These are phyloP conservation scores for Wickerhamomyces bisporus DNA, from an alignment of 805 yeast species.

Conservation along the genomic window DNA sequence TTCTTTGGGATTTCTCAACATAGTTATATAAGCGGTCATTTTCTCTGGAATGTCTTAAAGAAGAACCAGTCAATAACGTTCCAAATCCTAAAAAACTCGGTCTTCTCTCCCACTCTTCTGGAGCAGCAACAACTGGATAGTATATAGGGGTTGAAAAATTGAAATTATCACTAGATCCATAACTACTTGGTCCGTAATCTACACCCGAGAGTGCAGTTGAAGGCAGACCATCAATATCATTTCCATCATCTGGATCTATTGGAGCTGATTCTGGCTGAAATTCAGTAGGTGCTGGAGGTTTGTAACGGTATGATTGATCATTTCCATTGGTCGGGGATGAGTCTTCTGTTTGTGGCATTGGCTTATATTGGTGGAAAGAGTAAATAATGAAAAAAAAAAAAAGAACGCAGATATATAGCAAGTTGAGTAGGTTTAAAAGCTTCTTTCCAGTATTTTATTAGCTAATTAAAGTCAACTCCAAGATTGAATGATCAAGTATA, in stretches of 20 bases:
- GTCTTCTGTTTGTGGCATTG: no score
- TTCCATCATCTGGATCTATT: not conserved
- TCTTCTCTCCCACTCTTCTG: conserved; percentile 9
- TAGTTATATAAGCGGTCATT: conserved; percentile 18
- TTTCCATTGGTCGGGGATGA: not conserved
- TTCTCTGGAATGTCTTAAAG: conserved; percentile 16
- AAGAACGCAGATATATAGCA: no score
- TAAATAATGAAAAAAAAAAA: no score
- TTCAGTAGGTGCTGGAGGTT: not conserved
- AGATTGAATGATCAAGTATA: no score
- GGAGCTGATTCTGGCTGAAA: not conserved
- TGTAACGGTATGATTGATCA: not conserved
- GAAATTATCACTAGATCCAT: not conserved
- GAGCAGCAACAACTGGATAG: not conserved
- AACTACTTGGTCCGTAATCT: no score
- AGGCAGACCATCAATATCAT: not conserved
- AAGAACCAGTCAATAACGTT: conserved; percentile 12
- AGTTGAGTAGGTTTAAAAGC: no score
- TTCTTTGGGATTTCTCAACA: conserved; percentile 12
- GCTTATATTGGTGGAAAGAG: no score
- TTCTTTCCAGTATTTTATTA: no score
- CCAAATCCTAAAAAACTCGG: conserved; percentile 18
- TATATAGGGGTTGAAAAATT: no score
- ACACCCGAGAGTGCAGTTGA: no score
- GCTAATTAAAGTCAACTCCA: no score